phyloP scores from a whole-genome alignment of 192 early-diverging fungal genomes.

The Powellomyces hirtus region DNA sequence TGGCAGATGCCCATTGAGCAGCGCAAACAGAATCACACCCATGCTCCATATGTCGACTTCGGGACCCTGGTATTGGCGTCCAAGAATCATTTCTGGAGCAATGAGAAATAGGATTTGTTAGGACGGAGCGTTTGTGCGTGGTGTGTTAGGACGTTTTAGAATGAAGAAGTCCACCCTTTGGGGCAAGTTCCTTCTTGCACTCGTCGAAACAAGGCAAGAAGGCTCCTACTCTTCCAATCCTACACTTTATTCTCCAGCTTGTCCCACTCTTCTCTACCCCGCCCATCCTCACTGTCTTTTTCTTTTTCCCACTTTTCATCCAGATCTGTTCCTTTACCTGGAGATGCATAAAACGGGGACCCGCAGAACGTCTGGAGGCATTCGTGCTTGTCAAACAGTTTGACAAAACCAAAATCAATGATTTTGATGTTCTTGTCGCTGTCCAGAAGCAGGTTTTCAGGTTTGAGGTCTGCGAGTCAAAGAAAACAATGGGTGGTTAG shows the following conservation, averaged over 20 bases:
- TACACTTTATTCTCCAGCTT: no score
- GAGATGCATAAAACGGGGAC: conserved; percentile 56
- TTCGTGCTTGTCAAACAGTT: conserved; percentile 40
- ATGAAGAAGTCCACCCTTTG: no score
- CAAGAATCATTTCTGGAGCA: conserved; percentile 83
- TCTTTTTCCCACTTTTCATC: no score
- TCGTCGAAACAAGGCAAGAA: no score
- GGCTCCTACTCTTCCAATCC: no score
- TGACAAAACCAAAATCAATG: conserved; percentile 58
- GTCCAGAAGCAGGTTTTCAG: conserved; percentile 85
- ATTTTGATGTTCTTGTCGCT: conserved; percentile 54
- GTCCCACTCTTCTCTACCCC: no score
- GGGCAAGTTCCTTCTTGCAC: no score
- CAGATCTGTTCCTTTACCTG: conserved; percentile 32
- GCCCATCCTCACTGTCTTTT: no score
- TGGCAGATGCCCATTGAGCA: conserved; percentile 90
- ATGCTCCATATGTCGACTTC: conserved; percentile 98
- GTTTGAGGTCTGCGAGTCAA: conserved; percentile 77
- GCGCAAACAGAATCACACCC: conserved; percentile 93
- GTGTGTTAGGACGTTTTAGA: no score
- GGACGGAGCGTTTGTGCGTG: no score
- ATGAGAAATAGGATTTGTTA: no score
- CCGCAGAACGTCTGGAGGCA: conserved; percentile 57
- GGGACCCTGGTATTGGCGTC: conserved; percentile 77
- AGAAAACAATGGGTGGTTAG: background rate